These are phyloP conservation scores for Ceratobasidium theobromae DNA, from an alignment of 1,284 basidiomycete genomes.

Conservation along the genomic window DNA sequence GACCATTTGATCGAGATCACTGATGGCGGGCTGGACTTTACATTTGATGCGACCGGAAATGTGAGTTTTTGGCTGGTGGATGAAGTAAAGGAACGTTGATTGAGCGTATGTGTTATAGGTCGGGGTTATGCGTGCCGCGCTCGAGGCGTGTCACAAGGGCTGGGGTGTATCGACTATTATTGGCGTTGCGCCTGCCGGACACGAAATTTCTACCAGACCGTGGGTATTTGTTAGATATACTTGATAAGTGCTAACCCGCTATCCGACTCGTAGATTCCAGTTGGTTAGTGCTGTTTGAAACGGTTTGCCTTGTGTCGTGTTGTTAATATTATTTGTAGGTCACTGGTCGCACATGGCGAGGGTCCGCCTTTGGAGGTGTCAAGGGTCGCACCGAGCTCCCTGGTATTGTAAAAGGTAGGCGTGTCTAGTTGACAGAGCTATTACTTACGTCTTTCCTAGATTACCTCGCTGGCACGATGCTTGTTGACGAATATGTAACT, in stretches of 20 bases:
- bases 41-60: slow-evolving; percentile 96
- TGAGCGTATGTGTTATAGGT: slow-evolving; percentile 56
- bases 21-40: slow-evolving; percentile 96
- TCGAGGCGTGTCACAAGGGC: slow-evolving; percentile 99
- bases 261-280: slow-evolving; percentile 59
- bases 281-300: slow-evolving; percentile 40
- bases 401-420: slow-evolving; percentile 76
- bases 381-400: slow-evolving; percentile 96
- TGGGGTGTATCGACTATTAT: slow-evolving; percentile 97
- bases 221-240: slow-evolving; percentile 50
- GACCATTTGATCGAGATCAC: slow-evolving; percentile 91
- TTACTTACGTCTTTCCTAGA: slow-evolving; percentile 48
- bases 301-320: slow-evolving; percentile 27
- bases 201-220: slow-evolving; percentile 96
- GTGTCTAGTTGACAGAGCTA: neutral
- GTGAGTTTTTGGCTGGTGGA: slow-evolving; percentile 48
- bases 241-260: neutral
- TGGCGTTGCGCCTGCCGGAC: slow-evolving; percentile 93
- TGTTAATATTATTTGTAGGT: slow-evolving; percentile 46
- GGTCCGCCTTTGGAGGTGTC: slow-evolving; percentile 95
- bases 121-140: slow-evolving; percentile 90
- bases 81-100: neutral
- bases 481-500: slow-evolving; percentile 89
- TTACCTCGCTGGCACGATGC: slow-evolving; percentile 70
- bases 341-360: slow-evolving; percentile 95